phyloP scores from a whole-genome alignment of 306 rosid genomes.

The Betula pendula region DNA sequence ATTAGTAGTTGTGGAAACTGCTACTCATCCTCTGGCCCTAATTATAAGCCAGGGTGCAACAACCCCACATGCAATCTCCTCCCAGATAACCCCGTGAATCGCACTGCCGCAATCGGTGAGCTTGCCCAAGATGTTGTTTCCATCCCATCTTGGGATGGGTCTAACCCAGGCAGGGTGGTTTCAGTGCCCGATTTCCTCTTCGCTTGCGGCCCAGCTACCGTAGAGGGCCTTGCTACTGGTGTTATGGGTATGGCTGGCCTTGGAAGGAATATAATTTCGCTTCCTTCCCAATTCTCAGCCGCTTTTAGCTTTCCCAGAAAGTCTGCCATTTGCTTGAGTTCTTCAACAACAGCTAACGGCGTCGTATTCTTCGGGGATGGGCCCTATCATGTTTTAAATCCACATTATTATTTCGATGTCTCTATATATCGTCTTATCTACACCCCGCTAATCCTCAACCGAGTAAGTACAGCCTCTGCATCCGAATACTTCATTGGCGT shows the following conservation, averaged over 20 bases:
- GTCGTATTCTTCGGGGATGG: slow-evolving; percentile 51
- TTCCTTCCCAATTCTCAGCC: slow-evolving; percentile 48
- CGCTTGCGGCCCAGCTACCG: slow-evolving; percentile 44
- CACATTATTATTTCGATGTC: too few relatives aligned
- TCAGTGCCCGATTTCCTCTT: slow-evolving; percentile 44
- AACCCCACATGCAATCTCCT: slow-evolving; percentile 33
- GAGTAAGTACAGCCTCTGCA: slow-evolving; percentile 33
- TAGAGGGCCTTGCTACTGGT: slow-evolving; percentile 50
- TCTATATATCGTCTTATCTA: slow-evolving; percentile 38
- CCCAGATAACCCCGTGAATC: slow-evolving; percentile 37
- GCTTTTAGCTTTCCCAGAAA: slow-evolving; percentile 43
- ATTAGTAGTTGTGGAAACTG: too few relatives aligned
- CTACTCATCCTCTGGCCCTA: slow-evolving; percentile 14
- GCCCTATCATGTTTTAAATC: slow-evolving; percentile 45
- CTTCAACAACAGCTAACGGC: slow-evolving; percentile 31
- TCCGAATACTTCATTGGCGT: slow-evolving; percentile 63
- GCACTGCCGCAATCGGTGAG: slow-evolving; percentile 29
- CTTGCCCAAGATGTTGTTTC: slow-evolving; percentile 41
- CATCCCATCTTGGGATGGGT: slow-evolving; percentile 44
- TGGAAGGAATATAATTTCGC: slow-evolving; percentile 40
- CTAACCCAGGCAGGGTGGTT: slow-evolving; percentile 27
- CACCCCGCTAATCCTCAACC: slow-evolving; percentile 58
- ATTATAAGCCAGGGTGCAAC: slow-evolving; percentile 52
- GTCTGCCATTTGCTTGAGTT: slow-evolving; percentile 56
- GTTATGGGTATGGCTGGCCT: slow-evolving; percentile 65